phyloP scores from a whole-genome alignment of 2,329 filamentous ascomycete species.

The Blumeria hordei region DNA sequence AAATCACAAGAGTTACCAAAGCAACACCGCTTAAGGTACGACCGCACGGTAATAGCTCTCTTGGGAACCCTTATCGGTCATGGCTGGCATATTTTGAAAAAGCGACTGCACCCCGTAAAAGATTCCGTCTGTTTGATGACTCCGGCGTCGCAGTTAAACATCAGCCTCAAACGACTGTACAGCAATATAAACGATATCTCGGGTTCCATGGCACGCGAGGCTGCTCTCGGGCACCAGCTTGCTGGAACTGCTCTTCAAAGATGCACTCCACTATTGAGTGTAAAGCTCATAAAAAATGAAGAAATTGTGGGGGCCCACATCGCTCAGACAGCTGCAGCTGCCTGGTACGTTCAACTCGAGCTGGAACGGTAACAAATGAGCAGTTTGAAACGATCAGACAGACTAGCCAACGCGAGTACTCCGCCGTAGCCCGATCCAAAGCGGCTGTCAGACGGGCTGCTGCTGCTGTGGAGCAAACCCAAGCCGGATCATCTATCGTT shows the following conservation, averaged over 20 bases:
- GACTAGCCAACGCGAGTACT: not conserved
- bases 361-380: not conserved
- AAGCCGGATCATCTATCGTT: not conserved
- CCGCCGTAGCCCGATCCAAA: not conserved
- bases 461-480: not conserved
- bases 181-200: not conserved
- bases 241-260: not conserved
- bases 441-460: not conserved
- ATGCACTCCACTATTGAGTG: too few species aligned
- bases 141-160: too few species aligned
- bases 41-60: not conserved
- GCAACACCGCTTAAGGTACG: not conserved
- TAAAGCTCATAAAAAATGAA: not conserved
- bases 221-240: not conserved
- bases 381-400: not conserved
- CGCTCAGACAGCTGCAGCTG: not conserved
- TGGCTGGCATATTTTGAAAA: not conserved
- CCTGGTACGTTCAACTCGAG: not conserved
- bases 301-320: not conserved
- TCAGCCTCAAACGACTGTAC: too few species aligned
- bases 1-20: not conserved
- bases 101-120: not conserved
- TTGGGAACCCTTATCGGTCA: not conserved
- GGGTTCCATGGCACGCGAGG: not conserved
- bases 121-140: too few species aligned